phyloP scores from a whole-genome alignment of 1,139 yeast genomes.

The Sugiyamaella neomexicana region DNA sequence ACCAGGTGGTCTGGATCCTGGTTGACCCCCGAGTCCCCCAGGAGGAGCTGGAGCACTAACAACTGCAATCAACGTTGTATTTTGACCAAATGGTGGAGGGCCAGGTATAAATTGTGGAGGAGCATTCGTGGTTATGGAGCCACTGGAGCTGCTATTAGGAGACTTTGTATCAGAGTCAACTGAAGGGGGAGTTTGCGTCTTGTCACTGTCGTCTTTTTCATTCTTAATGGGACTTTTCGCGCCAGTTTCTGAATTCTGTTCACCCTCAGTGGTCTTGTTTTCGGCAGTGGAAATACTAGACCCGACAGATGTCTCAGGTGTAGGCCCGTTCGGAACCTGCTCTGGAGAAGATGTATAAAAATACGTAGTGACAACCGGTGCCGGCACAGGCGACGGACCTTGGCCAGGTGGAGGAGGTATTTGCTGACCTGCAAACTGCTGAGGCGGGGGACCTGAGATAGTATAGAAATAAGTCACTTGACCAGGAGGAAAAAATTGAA shows the following conservation, averaged over 20 bases:
- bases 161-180: not conserved
- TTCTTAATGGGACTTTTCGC: too few relatives aligned
- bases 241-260: too few relatives aligned
- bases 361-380: not conserved
- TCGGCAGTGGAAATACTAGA: too few relatives aligned
- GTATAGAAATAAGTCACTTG: constrained; percentile 10
- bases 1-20: constrained; percentile 2
- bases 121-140: not conserved
- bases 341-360: not conserved
- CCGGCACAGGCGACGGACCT: not conserved
- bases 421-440: constrained; percentile 1
- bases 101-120: not conserved
- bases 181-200: too few relatives aligned
- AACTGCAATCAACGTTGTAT: constrained; percentile 2
- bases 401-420: not conserved
- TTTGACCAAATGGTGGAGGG: not conserved
- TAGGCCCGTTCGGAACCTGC: too few relatives aligned
- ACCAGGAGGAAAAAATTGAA: constrained; percentile 5
- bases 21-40: not conserved
- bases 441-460: not conserved
- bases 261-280: too few relatives aligned
- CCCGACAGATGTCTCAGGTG: too few relatives aligned
- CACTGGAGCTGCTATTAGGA: too few relatives aligned
- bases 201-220: too few relatives aligned
- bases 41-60: constrained; percentile 7